phyloP scores from a whole-genome alignment of 2,329 filamentous ascomycete species.

The Blumeriella jaapii region DNA sequence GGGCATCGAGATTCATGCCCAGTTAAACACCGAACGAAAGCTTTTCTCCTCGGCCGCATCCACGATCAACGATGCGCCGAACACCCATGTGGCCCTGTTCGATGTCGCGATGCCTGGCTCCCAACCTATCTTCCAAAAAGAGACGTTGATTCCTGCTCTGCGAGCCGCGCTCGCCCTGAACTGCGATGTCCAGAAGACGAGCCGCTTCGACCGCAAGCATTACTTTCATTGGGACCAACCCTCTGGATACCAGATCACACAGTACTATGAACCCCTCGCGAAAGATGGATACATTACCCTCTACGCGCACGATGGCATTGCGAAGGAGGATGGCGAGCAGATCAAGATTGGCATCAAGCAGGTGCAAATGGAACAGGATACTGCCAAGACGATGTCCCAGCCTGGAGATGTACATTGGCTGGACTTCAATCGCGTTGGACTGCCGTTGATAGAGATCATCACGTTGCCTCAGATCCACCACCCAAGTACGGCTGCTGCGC shows the following conservation, averaged over 20 bases:
- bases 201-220: slow-evolving; percentile 90
- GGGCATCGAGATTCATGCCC: slow-evolving; percentile 93
- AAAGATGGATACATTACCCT: slow-evolving; percentile 63
- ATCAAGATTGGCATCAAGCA: slow-evolving; percentile 78
- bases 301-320: slow-evolving; percentile 66
- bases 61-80: slow-evolving; percentile 57
- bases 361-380: slow-evolving; percentile 95
- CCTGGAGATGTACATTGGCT: slow-evolving; percentile 64
- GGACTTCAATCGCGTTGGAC: slow-evolving; percentile 87
- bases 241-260: slow-evolving; percentile 92
- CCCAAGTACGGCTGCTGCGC: slow-evolving; percentile 74
- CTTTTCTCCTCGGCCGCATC: slow-evolving; percentile 70
- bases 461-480: slow-evolving; percentile 81
- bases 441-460: slow-evolving; percentile 91
- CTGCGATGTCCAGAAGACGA: slow-evolving; percentile 65
- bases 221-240: slow-evolving; percentile 99
- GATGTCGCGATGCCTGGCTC: slow-evolving; percentile 83
- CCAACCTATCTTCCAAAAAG: slow-evolving; percentile 75
- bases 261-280: slow-evolving; percentile 72
- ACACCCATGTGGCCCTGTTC: slow-evolving; percentile 80
- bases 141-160: slow-evolving; percentile 77
- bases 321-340: slow-evolving; percentile 57
- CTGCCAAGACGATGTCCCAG: slow-evolving; percentile 81
- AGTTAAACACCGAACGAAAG: slow-evolving; percentile 80
- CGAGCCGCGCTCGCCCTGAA: slow-evolving; percentile 76